These are phyloP conservation scores for Rhizopogon vesiculosus DNA, from an alignment of 768 basidiomycete species.

Conservation along the genomic window DNA sequence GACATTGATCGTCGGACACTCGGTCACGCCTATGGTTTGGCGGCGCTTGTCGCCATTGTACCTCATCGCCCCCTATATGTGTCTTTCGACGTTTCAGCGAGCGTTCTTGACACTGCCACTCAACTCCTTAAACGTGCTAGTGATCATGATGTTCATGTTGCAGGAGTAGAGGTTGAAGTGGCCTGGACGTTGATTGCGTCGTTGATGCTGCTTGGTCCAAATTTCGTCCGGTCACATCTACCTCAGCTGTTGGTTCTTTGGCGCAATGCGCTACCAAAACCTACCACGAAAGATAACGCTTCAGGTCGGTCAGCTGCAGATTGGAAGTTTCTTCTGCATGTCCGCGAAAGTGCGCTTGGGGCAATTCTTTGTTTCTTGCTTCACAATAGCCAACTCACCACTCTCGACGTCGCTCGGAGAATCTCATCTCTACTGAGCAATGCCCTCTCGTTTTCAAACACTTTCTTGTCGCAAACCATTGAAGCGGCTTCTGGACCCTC, in stretches of 20 bases:
- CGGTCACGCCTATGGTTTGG: conserved; percentile 88
- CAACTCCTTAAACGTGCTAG: conserved; percentile 86
- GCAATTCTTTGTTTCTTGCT: conserved; percentile 86
- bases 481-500: conserved; percentile 56
- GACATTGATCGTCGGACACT: conserved; percentile 70
- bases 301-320: conserved; percentile 67
- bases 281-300: conserved; percentile 78
- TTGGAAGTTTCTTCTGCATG: conserved; percentile 88
- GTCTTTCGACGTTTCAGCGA: conserved; percentile 88
- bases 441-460: conserved; percentile 83
- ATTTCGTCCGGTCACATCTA: conserved; percentile 90
- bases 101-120: conserved; percentile 87
- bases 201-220: conserved; percentile 87
- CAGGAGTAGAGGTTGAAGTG: conserved; percentile 83
- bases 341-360: conserved; percentile 85
- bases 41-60: conserved; percentile 81
- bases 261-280: conserved; percentile 96
- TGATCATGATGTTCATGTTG: conserved; percentile 83
- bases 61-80: conserved; percentile 89
- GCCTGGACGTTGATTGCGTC: conserved; percentile 93
- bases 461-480: conserved; percentile 67
- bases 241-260: conserved; percentile 93
- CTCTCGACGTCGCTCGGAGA: conserved; percentile 86
- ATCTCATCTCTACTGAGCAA: conserved; percentile 85
- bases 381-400: conserved; percentile 77